These are phyloP conservation scores for Leishmania tarentolae DNA, from an alignment of 208 protist species.

Conservation along the genomic window DNA sequence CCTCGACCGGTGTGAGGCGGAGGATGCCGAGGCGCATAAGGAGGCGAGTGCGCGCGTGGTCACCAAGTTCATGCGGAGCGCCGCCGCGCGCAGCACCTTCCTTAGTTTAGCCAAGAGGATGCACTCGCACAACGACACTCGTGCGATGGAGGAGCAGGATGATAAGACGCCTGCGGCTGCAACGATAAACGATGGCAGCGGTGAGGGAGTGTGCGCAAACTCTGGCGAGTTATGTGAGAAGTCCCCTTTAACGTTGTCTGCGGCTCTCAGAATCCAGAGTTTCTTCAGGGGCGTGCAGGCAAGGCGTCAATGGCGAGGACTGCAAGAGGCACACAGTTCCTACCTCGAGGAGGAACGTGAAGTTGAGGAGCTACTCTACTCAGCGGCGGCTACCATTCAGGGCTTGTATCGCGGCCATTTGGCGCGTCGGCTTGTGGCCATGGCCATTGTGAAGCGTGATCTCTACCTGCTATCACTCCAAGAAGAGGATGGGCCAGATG, in stretches of 20 bases:
- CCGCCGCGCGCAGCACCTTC: slow-evolving; percentile 18
- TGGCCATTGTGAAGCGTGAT: slow-evolving; percentile 26
- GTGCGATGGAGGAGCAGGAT: slow-evolving; percentile 18
- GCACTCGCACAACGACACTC: slow-evolving; percentile 22
- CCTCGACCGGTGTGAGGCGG: slow-evolving; percentile 16
- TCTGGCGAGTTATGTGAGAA: not conserved
- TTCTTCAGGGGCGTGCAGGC: slow-evolving; percentile 27
- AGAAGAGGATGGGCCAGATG: slow-evolving; percentile 10
- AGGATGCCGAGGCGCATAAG: slow-evolving; percentile 14
- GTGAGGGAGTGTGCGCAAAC: not conserved
- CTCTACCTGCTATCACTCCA: slow-evolving; percentile 25
- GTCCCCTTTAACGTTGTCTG: not conserved
- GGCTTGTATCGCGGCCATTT: slow-evolving; percentile 48
- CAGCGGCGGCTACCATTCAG: slow-evolving; percentile 50
- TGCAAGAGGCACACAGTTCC: slow-evolving; percentile 13
- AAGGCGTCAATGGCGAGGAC: slow-evolving; percentile 12
- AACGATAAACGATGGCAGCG: slow-evolving; percentile 2
- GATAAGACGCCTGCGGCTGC: not conserved
- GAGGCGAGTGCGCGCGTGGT: slow-evolving; percentile 26
- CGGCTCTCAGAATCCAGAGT: slow-evolving; percentile 35
- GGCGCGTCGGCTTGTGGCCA: slow-evolving; percentile 33
- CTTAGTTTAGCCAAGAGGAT: slow-evolving; percentile 3
- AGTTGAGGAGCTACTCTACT: slow-evolving; percentile 38
- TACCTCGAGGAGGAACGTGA: slow-evolving; percentile 30
- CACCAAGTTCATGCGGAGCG: slow-evolving; percentile 26